A percentile compares a stretch with the other conserved stretches of the same genome.
Evolutionary conservation across 225 moss, liverwort and hornwort genomes (phyloP).

Genomic region (Marchantia paleacea): DNA sequence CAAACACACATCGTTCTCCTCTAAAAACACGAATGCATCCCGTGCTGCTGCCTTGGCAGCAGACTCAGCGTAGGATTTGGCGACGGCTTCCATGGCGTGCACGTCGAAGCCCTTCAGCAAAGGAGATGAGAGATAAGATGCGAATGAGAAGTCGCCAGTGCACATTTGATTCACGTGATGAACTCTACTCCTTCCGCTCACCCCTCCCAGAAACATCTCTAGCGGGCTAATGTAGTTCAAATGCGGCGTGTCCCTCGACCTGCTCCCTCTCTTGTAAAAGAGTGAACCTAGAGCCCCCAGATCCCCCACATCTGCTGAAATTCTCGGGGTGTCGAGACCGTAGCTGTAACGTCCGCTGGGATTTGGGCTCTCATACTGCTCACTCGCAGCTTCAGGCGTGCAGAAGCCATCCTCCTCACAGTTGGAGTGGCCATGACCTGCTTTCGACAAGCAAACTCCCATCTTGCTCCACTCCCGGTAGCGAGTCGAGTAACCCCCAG

Average conservation of each 20-base stretch:
- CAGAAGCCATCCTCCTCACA: slow-evolving; percentile 48
- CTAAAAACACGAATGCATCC: slow-evolving; percentile 61
- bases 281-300: slow-evolving; percentile 57
- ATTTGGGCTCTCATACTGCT: slow-evolving; percentile 40
- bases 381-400: slow-evolving; percentile 51
- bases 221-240: slow-evolving; percentile 38
- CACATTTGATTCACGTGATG: slow-evolving; percentile 55
- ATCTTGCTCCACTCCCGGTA: slow-evolving; percentile 28
- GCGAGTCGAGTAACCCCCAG: background rate
- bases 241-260: slow-evolving; percentile 19
- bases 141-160: slow-evolving; percentile 52
- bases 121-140: slow-evolving; percentile 62
- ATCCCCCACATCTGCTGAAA: slow-evolving; percentile 68
- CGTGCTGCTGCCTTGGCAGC: slow-evolving; percentile 77
- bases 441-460: slow-evolving; percentile 69
- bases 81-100: slow-evolving; percentile 66
- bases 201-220: slow-evolving; percentile 56
- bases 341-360: slow-evolving; percentile 57
- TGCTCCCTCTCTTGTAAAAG: slow-evolving; percentile 51
- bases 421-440: slow-evolving; percentile 26
- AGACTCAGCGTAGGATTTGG: slow-evolving; percentile 63
- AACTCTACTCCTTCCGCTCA: slow-evolving; percentile 37
- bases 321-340: slow-evolving; percentile 54
- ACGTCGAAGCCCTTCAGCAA: slow-evolving; percentile 63
- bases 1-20: slow-evolving; percentile 56